Percentiles rank a stretch among this genome's conserved stretches.
Conservation (phyloP, 805 yeast species). For the Cyberlindnera amylophila region DNA sequence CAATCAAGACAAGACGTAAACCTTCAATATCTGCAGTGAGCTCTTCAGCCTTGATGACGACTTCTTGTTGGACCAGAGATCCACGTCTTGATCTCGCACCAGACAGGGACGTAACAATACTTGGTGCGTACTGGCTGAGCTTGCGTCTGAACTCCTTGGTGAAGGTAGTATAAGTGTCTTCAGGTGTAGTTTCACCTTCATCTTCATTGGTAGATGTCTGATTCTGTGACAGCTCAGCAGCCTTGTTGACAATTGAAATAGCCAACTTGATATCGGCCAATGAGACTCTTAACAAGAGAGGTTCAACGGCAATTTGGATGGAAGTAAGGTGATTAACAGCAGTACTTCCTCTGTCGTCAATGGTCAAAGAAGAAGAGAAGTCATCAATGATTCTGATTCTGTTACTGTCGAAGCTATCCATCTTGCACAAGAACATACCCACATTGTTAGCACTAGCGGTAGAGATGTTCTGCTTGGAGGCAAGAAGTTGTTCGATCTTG, state of each 20-base stretch:
- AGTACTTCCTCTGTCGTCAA: conserved; percentile 69
- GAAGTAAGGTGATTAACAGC: conserved; percentile 54
- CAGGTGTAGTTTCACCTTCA: neutral
- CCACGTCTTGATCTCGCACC: conserved; percentile 25
- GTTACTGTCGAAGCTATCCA: conserved; percentile 61
- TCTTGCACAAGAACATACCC: conserved; percentile 80
- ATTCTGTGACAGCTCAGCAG: conserved; percentile 42
- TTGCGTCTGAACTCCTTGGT: conserved; percentile 62
- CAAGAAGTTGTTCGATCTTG: conserved; percentile 72
- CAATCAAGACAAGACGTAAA: conserved; percentile 74
- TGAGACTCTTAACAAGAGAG: conserved; percentile 75
- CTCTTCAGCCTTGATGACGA: conserved; percentile 64
- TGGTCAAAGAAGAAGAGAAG: conserved; percentile 70
- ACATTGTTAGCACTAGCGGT: conserved; percentile 70
- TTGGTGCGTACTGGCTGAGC: conserved; percentile 65
- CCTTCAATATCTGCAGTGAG: conserved; percentile 68
- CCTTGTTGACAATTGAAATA: conserved; percentile 64
- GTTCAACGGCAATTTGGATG: conserved; percentile 72
- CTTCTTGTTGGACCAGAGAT: conserved; percentile 29
- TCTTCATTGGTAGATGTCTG: conserved; percentile 1
- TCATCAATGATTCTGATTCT: conserved; percentile 81
- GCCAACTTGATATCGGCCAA: conserved; percentile 85
- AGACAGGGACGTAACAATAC: conserved; percentile 51
- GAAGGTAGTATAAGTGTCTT: conserved; percentile 34
- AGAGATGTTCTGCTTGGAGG: conserved; percentile 63